Evolutionary conservation across 2,329 filamentous ascomycete genomes (phyloP), one percentile per base, ranked within the genome.

Genomic region (Fusarium ambrosium): DNA sequence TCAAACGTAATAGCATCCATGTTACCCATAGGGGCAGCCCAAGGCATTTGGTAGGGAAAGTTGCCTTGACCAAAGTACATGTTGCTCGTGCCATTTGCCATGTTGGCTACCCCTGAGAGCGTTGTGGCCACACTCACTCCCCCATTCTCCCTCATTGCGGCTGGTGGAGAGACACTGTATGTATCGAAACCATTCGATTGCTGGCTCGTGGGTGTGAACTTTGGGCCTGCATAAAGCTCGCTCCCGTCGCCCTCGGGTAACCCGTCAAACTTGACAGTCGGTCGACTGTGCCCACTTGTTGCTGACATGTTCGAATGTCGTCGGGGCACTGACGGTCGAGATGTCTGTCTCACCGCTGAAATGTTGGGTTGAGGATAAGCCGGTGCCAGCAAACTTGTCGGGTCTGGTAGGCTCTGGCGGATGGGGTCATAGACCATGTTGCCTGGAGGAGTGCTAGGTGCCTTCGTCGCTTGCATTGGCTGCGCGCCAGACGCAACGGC

Each of bases 1-100:
- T 94, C 91, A 74, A 95, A 94, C 71, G 93, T 91, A 83, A 95
- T 92, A 72, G 84, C 83, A 56, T 88, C 84, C 70, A 85, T 83
- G 64, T 79, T 83, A 9, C 81, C 80, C 71, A 80, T 77, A 2
- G 79, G 74, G 6, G 77, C 74, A n/a, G 70, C 77, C 82, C 82
- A 84, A 2, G 76, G 68, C 58, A 81, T 76, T 16, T 77, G 77
- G 41, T 79, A 82, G 4, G 81, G 67, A 37, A 82, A 76, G 32
- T 56, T 64, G 11, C 68, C 71, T 11, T 78, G 79, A 7, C 73
- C 72, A 66, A 78, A 82, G 55, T 81, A 83, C 56, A 80, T 73
- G 53, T 63, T 55, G 27, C 18, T n/a, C 18, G 68, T 41, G 27
- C 63, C 61, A 20, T 60, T 64, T 7, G 55, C 63, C 13, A 62